phyloP scores from a whole-genome alignment of 1,139 yeast species.

The Scheffersomyces illinoinensis region DNA sequence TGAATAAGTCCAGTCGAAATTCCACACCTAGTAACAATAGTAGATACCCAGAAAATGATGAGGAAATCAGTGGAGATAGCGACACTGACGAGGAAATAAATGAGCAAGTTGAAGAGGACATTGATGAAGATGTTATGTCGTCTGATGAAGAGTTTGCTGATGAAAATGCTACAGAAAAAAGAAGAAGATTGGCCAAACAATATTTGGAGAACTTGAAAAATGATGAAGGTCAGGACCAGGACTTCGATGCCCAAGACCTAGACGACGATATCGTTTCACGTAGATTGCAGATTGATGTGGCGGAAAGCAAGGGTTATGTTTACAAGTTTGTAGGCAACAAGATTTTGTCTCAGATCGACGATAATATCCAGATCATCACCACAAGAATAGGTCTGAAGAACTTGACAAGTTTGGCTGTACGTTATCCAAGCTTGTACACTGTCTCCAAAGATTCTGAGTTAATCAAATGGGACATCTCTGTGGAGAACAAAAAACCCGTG shows the following conservation, averaged over 20 bases:
- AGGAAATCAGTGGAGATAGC: slow-evolving; percentile 41
- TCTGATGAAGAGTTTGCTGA: slow-evolving; percentile 70
- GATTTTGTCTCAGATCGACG: slow-evolving; percentile 42
- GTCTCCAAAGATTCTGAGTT: slow-evolving; percentile 81
- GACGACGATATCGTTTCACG: slow-evolving; percentile 83
- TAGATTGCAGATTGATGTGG: slow-evolving; percentile 84
- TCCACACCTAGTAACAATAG: slow-evolving; percentile 4
- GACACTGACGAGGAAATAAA: slow-evolving; percentile 36
- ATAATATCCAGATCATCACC: slow-evolving; percentile 26
- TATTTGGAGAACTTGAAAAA: slow-evolving; percentile 81
- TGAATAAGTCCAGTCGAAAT: slow-evolving; percentile 11
- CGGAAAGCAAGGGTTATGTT: slow-evolving; percentile 81
- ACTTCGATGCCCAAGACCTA: slow-evolving; percentile 88
- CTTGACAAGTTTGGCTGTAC: slow-evolving; percentile 53
- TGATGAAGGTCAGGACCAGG: slow-evolving; percentile 49
- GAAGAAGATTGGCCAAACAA: slow-evolving; percentile 92
- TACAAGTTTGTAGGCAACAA: slow-evolving; percentile 65
- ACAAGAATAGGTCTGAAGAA: slow-evolving; percentile 63
- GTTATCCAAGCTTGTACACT: slow-evolving; percentile 68
- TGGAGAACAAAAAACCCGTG: slow-evolving; percentile 48
- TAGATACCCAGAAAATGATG: slow-evolving; percentile 25
- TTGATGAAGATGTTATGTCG: slow-evolving; percentile 43
- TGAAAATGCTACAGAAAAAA: slow-evolving; percentile 89
- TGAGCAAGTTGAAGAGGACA: slow-evolving; percentile 23
- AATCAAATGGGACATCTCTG: slow-evolving; percentile 65